phyloP scores from a whole-genome alignment of 768 basidiomycete genomes.

The Harrya chromipes region DNA sequence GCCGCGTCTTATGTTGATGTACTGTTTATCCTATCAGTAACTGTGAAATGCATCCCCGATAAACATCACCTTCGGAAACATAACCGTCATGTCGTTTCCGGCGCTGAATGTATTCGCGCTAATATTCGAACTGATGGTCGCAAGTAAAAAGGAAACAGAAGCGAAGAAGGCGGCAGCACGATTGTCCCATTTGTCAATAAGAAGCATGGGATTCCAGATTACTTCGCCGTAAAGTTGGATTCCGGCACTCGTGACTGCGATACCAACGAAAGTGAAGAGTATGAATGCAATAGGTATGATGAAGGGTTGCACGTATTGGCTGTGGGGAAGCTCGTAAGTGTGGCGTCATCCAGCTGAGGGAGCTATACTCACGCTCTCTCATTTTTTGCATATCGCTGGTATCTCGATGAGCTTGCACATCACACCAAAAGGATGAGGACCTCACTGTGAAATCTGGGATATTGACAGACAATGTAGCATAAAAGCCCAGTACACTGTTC shows the following conservation, averaged over 20 bases:
- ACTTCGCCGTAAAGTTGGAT: conserved; percentile 65
- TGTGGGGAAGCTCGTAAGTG: conserved; percentile 20
- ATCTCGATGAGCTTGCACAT: conserved; percentile 1
- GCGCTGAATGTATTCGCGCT: conserved; percentile 76
- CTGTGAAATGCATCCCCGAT: background rate
- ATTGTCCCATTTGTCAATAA: conserved; percentile 82
- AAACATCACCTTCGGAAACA: conserved; percentile 50
- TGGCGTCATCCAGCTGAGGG: background rate
- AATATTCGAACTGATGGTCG: conserved; percentile 70
- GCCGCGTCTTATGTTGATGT: conserved; percentile 30
- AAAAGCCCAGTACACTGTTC: conserved; percentile 75
- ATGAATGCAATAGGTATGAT: conserved; percentile 83
- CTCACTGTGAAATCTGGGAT: conserved; percentile 79
- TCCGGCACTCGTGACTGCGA: conserved; percentile 76
- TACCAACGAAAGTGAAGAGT: conserved; percentile 72
- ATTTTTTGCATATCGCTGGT: conserved; percentile 67
- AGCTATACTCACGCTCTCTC: conserved; percentile 51
- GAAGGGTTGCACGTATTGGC: conserved; percentile 70
- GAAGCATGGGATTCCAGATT: conserved; percentile 71
- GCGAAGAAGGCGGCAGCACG: conserved; percentile 84
- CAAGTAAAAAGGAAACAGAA: conserved; percentile 66
- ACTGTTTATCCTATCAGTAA: conserved; percentile 17
- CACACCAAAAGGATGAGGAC: background rate
- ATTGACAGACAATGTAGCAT: conserved; percentile 71
- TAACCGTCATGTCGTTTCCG: conserved; percentile 80